Conservation (phyloP, 116 monocot genomes). For the Trichopus zeylanicus region DNA sequence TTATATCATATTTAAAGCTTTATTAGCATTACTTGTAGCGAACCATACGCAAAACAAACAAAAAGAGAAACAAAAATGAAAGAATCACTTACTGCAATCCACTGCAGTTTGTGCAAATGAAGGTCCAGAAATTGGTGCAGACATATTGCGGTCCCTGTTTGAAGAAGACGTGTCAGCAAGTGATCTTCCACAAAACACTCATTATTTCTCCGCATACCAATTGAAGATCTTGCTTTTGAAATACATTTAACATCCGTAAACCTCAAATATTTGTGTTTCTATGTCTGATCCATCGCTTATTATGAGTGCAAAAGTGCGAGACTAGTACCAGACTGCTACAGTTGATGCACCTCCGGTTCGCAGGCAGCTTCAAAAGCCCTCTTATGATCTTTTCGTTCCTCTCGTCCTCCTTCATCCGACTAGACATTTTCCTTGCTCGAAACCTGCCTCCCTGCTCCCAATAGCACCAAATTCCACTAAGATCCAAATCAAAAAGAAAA, state of each 20-base stretch:
- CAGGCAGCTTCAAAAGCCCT: slow-evolving; percentile 77
- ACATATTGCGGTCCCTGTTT: slow-evolving; percentile 97
- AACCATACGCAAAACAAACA: too few relatives aligned
- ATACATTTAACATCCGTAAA: not conserved
- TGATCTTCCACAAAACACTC: not conserved
- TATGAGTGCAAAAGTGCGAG: too few relatives aligned
- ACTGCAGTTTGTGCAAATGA: slow-evolving; percentile 93
- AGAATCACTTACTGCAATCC: slow-evolving; percentile 77
- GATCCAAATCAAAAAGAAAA: not conserved
- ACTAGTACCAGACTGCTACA: slow-evolving; percentile 78
- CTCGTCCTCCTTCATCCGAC: slow-evolving; percentile 83
- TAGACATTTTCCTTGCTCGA: slow-evolving; percentile 49
- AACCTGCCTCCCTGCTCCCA: not conserved
- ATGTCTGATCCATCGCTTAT: too few relatives aligned
- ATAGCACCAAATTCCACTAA: not conserved
- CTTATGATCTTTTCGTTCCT: slow-evolving; percentile 92
- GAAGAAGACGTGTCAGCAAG: not conserved
- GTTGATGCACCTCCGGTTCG: slow-evolving; percentile 84
- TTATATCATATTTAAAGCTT: too few relatives aligned
- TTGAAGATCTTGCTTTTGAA: too few relatives aligned
- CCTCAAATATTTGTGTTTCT: not conserved
- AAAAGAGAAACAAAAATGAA: not conserved
- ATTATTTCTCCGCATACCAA: too few relatives aligned
- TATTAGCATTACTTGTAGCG: too few relatives aligned
- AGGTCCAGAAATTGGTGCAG: slow-evolving; percentile 95